Base-by-base conservation (phyloP, 768 basidiomycete species). In the Auricularia cornea region DNA sequence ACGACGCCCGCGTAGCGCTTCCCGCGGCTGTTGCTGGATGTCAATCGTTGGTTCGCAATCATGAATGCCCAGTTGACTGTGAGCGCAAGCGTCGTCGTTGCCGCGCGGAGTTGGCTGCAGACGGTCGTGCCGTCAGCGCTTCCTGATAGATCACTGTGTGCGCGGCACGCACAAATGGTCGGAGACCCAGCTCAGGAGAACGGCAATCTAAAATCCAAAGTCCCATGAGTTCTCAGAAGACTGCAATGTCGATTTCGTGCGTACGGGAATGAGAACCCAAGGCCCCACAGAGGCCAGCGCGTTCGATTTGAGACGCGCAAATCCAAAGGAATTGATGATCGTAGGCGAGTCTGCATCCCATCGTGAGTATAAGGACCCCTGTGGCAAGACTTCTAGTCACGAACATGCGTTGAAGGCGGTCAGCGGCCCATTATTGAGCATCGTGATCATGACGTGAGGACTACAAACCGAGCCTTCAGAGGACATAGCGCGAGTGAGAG, bases 1-100 rank as follows among this genome's bases (percentile, higher is more conserved):
- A 57, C 54, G 30, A 57, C 54, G 54, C 54, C 30, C 18, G 54
- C 54, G 30, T 29, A 57, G 4, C 54, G 54, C 54, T 31, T 28
- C 6, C 28, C 28, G 54, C 54, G 54, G 28, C 28, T 29, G 26
- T 26, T 31, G 54, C 28, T 57, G 54, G 26, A 57, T 11, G 54
- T 29, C 12, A 57, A 26, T 4, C 20, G 54, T 26, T 57, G 54
- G 54, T 28, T 31, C 12, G 29, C 54, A 26, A 57, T 57, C 54
- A 57, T 57, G 54, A 57, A 57, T 8, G 29, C 54, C 54, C 54
- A 57, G 54, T 57, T 28, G 26, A 20, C 54, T 1, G 54, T 57
- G 6, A 57, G 20, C 16, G 54, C 54, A 10, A 31, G 28, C 54
- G 54, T 57, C 26, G 54, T 57, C 30, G 28, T 57, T 32, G 26